Conservation (phyloP, 2,329 filamentous ascomycete species). For the Fusarium fujikuroi region DNA sequence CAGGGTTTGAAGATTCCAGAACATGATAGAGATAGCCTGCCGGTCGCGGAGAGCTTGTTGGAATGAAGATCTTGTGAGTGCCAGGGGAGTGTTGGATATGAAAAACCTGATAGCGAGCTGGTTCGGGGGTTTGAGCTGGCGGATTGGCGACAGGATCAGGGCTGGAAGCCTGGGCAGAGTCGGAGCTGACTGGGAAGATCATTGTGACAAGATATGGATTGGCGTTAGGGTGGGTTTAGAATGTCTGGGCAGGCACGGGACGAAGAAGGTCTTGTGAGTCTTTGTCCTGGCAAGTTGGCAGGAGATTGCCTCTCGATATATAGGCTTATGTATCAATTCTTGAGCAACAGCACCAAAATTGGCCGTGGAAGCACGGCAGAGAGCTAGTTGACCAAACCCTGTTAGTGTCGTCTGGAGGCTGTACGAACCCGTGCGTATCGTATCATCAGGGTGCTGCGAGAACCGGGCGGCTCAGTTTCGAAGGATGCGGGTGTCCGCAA, state of each 20-base stretch:
- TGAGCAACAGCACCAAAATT: not conserved
- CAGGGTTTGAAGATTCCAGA: not conserved
- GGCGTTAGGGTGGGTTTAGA: not conserved
- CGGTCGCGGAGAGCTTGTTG: slow-evolving; percentile 12
- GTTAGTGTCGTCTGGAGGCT: not conserved
- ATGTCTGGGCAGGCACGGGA: not conserved
- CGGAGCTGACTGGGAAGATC: not conserved
- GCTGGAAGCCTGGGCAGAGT: not conserved
- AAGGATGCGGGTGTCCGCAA: slow-evolving; percentile 26
- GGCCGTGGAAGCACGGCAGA: slow-evolving; percentile 1
- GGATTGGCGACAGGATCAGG: not conserved
- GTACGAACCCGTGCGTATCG: slow-evolving; percentile 9
- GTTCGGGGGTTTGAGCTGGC: not conserved
- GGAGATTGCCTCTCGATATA: slow-evolving; percentile 6
- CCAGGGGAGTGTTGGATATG: slow-evolving; percentile 30
- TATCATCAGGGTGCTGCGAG: slow-evolving; percentile 10
- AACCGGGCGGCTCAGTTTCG: slow-evolving; percentile 5
- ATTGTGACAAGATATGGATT: not conserved
- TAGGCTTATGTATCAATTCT: not conserved
- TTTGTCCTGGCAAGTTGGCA: not conserved
- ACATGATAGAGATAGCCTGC: slow-evolving; percentile 27
- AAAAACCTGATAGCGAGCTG: slow-evolving; percentile 29
- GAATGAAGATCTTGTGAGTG: slow-evolving; percentile 35
- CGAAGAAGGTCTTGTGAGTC: not conserved
- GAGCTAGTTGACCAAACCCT: not conserved